Evolutionary conservation across 1,284 basidiomycete genomes (phyloP).

Genomic region (Cryptococcus sp.): DNA sequence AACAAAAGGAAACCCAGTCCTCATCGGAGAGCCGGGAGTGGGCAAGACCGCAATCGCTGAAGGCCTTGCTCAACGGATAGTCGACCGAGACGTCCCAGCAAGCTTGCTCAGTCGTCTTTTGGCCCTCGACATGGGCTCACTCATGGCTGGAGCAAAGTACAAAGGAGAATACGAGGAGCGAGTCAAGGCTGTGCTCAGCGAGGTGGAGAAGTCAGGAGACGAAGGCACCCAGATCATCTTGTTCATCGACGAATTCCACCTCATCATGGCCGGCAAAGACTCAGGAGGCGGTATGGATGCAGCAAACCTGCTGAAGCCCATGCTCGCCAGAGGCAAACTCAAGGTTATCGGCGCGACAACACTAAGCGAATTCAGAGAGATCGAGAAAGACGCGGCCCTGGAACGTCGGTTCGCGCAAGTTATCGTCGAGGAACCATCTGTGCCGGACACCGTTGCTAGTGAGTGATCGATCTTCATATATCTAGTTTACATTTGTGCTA

Average conservation of each 20-base stretch:
- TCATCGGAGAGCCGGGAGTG: slow-evolving; percentile 81
- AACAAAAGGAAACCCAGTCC: slow-evolving; percentile 60
- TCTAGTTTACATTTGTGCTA: not conserved
- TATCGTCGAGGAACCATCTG: slow-evolving; percentile 86
- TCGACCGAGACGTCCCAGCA: slow-evolving; percentile 94
- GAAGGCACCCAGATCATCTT: slow-evolving; percentile 84
- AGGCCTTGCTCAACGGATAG: slow-evolving; percentile 92
- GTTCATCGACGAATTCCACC: slow-evolving; percentile 92
- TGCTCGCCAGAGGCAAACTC: slow-evolving; percentile 87
- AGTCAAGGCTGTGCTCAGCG: slow-evolving; percentile 83
- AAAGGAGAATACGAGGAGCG: slow-evolving; percentile 98
- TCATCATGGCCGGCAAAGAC: slow-evolving; percentile 67
- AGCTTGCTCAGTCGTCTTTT: slow-evolving; percentile 79
- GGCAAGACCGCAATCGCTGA: slow-evolving; percentile 94
- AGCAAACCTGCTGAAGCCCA: slow-evolving; percentile 85
- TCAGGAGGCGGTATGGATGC: slow-evolving; percentile 56
- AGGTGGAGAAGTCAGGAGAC: slow-evolving; percentile 88
- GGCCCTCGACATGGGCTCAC: slow-evolving; percentile 78
- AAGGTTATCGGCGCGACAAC: slow-evolving; percentile 92
- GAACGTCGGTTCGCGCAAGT: slow-evolving; percentile 96
- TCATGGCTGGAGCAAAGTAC: slow-evolving; percentile 66
- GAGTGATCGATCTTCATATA: slow-evolving; percentile 4
- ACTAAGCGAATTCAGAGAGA: slow-evolving; percentile 88
- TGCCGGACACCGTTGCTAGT: slow-evolving; percentile 85
- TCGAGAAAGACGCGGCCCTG: slow-evolving; percentile 91